Evolutionary conservation across 257 asterid genomes (phyloP).

Genomic region (Nicotiana sylvestris): DNA sequence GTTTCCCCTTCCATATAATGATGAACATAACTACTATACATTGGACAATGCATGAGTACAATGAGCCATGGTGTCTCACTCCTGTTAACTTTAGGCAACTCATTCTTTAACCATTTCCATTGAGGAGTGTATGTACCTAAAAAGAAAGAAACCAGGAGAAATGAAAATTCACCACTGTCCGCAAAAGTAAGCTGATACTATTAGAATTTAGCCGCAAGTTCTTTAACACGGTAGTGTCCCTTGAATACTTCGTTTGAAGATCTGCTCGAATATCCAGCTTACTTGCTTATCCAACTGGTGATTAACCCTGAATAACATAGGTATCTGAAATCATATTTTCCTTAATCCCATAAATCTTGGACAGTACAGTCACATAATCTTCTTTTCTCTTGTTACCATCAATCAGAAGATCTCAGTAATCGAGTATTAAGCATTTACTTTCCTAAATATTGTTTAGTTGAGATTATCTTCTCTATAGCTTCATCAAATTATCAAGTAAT

Average conservation of each 20-base stretch:
- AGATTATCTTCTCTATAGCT: not conserved
- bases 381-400: no score
- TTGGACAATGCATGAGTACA: slow-evolving; percentile 52
- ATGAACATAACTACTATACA: slow-evolving; percentile 49
- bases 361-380: no score
- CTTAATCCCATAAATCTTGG: no score
- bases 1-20: slow-evolving; percentile 75
- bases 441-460: not conserved
- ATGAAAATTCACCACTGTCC: not conserved
- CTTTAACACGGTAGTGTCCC: no score
- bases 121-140: slow-evolving; percentile 62
- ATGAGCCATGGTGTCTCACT: slow-evolving; percentile 67
- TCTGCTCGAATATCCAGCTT: no score
- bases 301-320: no score
- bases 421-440: no score
- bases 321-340: no score
- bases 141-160: not conserved
- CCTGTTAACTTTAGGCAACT: slow-evolving; percentile 51
- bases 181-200: not conserved
- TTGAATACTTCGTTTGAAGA: not conserved
- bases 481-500: not conserved
- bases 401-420: not conserved
- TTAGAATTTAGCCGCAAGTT: no score
- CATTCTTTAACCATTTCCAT: slow-evolving; percentile 44
- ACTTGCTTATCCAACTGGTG: no score